Percentiles rank a stretch among this genome's conserved stretches.
phyloP scores from a whole-genome alignment of 1,284 basidiomycete species.

The Boletus hoseneyae region DNA sequence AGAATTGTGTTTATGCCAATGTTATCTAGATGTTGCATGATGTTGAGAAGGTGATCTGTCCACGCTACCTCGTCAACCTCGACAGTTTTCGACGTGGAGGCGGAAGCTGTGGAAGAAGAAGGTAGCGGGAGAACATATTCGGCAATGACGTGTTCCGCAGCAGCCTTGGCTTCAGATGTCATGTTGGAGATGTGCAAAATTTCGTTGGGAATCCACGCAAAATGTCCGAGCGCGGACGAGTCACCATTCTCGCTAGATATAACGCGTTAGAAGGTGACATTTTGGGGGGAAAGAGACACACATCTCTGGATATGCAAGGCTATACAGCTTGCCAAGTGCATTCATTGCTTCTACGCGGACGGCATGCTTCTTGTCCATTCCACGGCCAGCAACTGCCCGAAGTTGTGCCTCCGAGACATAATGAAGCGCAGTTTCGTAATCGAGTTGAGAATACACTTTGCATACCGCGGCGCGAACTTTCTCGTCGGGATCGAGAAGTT shows the following conservation, averaged over 20 bases:
- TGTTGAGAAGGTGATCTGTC: constrained; percentile 80
- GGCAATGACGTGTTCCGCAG: constrained; percentile 64
- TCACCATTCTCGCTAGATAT: constrained; percentile 76
- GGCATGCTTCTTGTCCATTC: constrained; percentile 81
- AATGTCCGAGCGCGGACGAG: constrained; percentile 69
- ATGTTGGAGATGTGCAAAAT: constrained; percentile 57
- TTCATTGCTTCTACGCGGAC: constrained; percentile 84
- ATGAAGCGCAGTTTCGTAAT: constrained; percentile 89
- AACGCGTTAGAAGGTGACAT: background rate
- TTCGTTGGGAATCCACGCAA: constrained; percentile 90
- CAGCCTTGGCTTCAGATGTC: constrained; percentile 54
- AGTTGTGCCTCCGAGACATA: constrained; percentile 70
- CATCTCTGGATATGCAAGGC: constrained; percentile 87
- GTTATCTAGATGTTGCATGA: constrained; percentile 73
- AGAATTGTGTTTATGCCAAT: constrained; percentile 57
- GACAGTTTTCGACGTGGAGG: constrained; percentile 48
- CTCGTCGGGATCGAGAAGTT: constrained; percentile 88
- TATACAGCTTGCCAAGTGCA: constrained; percentile 77
- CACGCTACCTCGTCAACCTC: constrained; percentile 78
- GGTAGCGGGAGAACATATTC: constrained; percentile 84
- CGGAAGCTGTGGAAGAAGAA: constrained; percentile 32
- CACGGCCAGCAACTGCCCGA: constrained; percentile 65
- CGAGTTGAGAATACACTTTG: constrained; percentile 77
- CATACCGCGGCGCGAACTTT: constrained; percentile 85
- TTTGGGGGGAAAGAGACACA: constrained; percentile 38